Base-by-base conservation (phyloP, 495 filamentous ascomycete species). In the Daldinia concentrica region DNA sequence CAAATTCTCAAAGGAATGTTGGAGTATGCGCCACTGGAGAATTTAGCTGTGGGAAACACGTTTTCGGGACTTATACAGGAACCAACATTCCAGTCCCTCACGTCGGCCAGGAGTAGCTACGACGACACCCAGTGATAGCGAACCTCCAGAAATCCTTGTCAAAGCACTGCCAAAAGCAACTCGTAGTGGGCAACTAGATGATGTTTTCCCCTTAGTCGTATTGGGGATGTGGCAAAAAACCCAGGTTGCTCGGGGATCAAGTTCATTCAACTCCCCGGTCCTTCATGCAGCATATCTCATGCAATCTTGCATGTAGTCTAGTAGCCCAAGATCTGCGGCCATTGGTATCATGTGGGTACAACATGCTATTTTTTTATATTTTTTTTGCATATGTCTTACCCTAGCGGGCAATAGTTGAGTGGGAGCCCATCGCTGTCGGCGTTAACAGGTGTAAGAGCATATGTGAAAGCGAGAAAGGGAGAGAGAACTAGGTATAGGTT, bases 41-140 rank as follows among this genome's bases (percentile, higher is more conserved):
- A 66, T 59, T 37, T 48, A 56, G 57, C 56, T 72, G 63, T 61
- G 48, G 62, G 68, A 71, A 48, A 39, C 71, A 72, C 66, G 74
- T 74, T 77, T 78, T 72, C 76, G 69, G 73, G 37, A 55, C 66
- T 15, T 66, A 48, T 57, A 24, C 39, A 66, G 71, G 58, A 62
- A 68, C 67, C 58, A 76, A 64, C 76, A 74, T 76, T 76, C 74
- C 76, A 76, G 63, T 64, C 52, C 48, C 58, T 58, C 48, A 30
- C 58, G 60, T 51, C 54, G 29, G 27, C 56, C 58, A 66, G 58
- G 54, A 55, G 30, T 48, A 65, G 50, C 34, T 51, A 64, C 17
- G 52, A n/a, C 62, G 50, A 36, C 56, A 36, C 34, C 29, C 64
- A 39, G 68, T 36, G 50, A 60, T 39, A 34, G 19, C 32, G 55